Conservation (phyloP, 1,284 basidiomycete species). For the Papiliotrema nemorosa region DNA sequence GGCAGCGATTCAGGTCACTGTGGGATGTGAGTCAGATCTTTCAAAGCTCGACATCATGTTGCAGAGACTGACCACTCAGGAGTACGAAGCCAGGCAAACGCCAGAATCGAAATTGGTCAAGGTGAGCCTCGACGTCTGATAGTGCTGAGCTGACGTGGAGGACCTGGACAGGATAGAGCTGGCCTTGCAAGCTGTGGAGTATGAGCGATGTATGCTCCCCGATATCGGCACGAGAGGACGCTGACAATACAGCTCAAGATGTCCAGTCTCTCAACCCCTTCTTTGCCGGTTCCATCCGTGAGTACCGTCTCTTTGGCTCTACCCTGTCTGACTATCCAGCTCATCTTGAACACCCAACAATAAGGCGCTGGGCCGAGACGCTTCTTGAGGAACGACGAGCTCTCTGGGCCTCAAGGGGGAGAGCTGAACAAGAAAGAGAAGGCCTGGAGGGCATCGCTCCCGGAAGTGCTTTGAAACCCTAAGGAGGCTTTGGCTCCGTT, state of each 20-base stretch:
- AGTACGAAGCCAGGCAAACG: constrained; percentile 82
- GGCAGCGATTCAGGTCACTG: constrained; percentile 69
- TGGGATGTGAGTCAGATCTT: constrained; percentile 62
- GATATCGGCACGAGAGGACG: background rate
- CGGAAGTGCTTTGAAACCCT: background rate
- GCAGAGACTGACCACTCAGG: constrained; percentile 53
- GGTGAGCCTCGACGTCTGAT: constrained; percentile 53
- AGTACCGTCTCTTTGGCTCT: constrained; percentile 6
- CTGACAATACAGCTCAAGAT: constrained; percentile 35
- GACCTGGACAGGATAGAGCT: constrained; percentile 93
- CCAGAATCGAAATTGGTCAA: constrained; percentile 89
- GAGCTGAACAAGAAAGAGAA: constrained; percentile 28
- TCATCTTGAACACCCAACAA: constrained; percentile 67
- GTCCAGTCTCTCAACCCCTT: constrained; percentile 43
- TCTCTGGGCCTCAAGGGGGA: constrained; percentile 40
- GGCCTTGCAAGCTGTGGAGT: constrained; percentile 63
- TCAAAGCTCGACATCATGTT: background rate
- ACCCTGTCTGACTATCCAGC: constrained; percentile 15
- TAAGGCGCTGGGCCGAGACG: constrained; percentile 68
- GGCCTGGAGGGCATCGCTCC: constrained; percentile 3
- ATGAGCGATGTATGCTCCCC: constrained; percentile 50
- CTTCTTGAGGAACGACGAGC: constrained; percentile 57
- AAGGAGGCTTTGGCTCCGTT: background rate
- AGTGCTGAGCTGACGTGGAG: constrained; percentile 10
- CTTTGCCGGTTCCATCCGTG: constrained; percentile 46